Base-by-base conservation (phyloP, 306 rosid genomes). In the Quercus variabilis region DNA sequence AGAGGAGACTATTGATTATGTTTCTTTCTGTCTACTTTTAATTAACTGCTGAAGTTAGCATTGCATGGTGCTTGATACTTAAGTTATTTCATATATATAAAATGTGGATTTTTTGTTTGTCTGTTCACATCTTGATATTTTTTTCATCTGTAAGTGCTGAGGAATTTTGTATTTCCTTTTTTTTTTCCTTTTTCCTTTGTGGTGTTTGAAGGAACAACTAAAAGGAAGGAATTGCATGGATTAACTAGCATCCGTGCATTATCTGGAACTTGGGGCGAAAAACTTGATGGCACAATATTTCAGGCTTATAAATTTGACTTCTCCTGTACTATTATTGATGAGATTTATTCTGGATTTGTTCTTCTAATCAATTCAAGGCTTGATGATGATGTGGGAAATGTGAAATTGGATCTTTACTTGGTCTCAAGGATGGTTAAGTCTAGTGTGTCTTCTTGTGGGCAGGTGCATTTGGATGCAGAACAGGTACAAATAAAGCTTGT, bases 221-320 rank as follows among this genome's bases (percentile, higher is more conserved):
- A 88, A 86, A 85, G 98, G 85, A 95, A 95, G 85, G 99, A 95
- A 76, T 85, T 95, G 49, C 99, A 95, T 68, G 99, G 98, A 38
- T 86, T 91, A 63, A 75, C 88, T 67, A 46, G 73, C 51, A 79
- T 91, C 81, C 80, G 1, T 60, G 87, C 90, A 28, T 77, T 93
- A 75, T 82, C 91, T 72, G 98, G 99, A 60, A 82, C 90, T 25
- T 93, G 97, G 98, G 86, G 76, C 38, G 89, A 89, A 73, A 86
- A 88, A 74, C 56, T 17, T 68, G 89, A 83, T 71, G 89, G 88
- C 52, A 81, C 76, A 71, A 5, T 71, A 76, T 95, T 91, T 84
- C 78, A 91, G 60, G 97, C 92, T 23, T 95, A 95, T 73, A 91
- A 84, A 78, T 88, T 93, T 82, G 91, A 88, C 74, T 95, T 95